Conservation (phyloP, 306 rosid species). For the Corylus americana region DNA sequence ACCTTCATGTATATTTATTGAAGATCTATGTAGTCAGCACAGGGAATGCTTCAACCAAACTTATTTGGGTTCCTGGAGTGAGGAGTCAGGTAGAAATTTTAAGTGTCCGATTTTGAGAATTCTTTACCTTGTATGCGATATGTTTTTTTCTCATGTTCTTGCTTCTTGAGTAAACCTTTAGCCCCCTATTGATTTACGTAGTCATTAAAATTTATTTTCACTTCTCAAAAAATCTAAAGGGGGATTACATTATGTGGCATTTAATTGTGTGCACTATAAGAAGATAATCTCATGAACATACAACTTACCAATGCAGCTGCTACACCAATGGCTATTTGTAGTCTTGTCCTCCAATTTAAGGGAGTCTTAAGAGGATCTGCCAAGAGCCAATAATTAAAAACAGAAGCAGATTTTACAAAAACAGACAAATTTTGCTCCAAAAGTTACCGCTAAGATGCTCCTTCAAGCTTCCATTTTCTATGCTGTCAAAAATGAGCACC, state of each 20-base stretch:
- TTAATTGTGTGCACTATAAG: conserved; percentile 14
- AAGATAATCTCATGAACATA: background rate
- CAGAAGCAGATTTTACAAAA: conserved; percentile 24
- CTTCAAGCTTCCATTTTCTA: conserved; percentile 90
- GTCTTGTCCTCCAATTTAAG: conserved; percentile 81
- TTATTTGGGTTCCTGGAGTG: background rate
- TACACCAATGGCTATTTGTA: conserved; percentile 75
- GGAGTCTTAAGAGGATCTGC: conserved; percentile 92
- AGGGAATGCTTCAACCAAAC: background rate
- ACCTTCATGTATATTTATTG: background rate
- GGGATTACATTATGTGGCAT: conserved; percentile 6
- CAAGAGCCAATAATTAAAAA: conserved; percentile 29
- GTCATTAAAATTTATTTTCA: background rate
- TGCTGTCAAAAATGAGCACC: conserved; percentile 68
- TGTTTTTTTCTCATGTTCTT: background rate
- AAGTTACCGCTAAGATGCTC: conserved; percentile 82
- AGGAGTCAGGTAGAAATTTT: background rate
- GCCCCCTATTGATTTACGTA: background rate
- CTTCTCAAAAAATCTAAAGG: background rate
- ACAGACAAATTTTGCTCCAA: conserved; percentile 14
- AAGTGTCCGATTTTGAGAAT: background rate
- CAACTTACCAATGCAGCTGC: conserved; percentile 81
- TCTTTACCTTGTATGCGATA: background rate
- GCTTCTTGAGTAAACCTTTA: background rate
- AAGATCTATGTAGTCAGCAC: background rate